phyloP scores from a whole-genome alignment of 1,284 basidiomycete species.

The Schizophyllum amplum region DNA sequence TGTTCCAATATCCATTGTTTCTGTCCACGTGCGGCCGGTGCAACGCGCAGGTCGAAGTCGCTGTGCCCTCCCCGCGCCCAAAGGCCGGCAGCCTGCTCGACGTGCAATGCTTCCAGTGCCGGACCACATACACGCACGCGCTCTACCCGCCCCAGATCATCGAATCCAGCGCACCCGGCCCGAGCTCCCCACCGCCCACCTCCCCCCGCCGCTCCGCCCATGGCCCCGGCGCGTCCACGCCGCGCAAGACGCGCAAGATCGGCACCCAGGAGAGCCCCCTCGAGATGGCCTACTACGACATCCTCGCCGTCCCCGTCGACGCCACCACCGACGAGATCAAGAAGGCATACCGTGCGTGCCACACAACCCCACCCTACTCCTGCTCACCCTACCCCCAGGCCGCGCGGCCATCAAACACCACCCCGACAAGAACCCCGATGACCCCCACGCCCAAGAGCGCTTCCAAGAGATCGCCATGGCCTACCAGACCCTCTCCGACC shows the following conservation, averaged over 20 bases:
- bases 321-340: constrained; percentile 87
- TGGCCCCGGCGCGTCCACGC: constrained; percentile 10
- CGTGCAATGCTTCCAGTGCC: constrained; percentile 66
- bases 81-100: constrained; percentile 57
- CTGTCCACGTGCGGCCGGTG: constrained; percentile 62
- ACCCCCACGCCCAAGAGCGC: constrained; percentile 84
- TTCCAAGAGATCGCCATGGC: constrained; percentile 88
- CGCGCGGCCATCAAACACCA: constrained; percentile 91
- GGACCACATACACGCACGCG: constrained; percentile 46
- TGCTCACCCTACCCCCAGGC: constrained; percentile 33
- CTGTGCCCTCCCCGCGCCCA: constrained; percentile 58
- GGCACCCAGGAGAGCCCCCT: constrained; percentile 86
- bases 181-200: constrained; percentile 13
- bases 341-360: constrained; percentile 80
- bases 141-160: constrained; percentile 56
- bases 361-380: constrained; percentile 1
- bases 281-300: constrained; percentile 85
- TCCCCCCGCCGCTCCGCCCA: constrained; percentile 12
- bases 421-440: constrained; percentile 90
- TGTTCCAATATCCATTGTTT: constrained; percentile 56
- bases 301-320: constrained; percentile 67
- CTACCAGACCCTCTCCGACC: constrained; percentile 86
- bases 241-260: constrained; percentile 54
- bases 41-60: constrained; percentile 61
- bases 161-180: constrained; percentile 7